Conservation (phyloP, 768 basidiomycete species). For the Austroboletus eburneus region DNA sequence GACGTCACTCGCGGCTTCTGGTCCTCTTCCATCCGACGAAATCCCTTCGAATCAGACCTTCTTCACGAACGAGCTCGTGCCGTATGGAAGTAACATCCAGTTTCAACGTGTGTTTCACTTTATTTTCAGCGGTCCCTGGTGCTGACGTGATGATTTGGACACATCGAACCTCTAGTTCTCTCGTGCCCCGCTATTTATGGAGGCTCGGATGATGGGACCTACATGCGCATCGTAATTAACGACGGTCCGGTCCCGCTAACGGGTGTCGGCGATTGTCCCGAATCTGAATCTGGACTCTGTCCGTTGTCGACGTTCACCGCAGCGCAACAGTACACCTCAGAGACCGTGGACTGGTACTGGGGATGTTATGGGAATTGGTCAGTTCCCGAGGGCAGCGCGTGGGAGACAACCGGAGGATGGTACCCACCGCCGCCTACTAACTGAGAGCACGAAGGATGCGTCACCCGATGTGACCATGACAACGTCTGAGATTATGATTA, state of each 20-base stretch:
- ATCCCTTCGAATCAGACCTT: slow-evolving; percentile 64
- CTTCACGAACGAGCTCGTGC: slow-evolving; percentile 73
- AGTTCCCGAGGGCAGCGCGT: too few relatives aligned
- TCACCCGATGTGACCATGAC: too few relatives aligned
- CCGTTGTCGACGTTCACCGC: slow-evolving; percentile 65
- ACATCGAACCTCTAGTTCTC: slow-evolving; percentile 45
- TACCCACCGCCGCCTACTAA: too few relatives aligned
- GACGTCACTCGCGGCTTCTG: slow-evolving; percentile 63
- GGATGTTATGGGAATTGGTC: too few relatives aligned
- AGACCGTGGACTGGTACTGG: slow-evolving; percentile 58
- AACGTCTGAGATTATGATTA: too few relatives aligned
- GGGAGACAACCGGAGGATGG: too few relatives aligned
- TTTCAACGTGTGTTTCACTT: slow-evolving; percentile 33
- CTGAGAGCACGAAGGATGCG: too few relatives aligned
- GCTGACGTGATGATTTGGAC: too few relatives aligned
- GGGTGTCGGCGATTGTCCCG: slow-evolving; percentile 69
- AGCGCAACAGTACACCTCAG: slow-evolving; percentile 65
- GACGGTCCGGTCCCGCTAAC: slow-evolving; percentile 83
- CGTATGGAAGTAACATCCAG: slow-evolving; percentile 85
- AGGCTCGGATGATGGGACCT: slow-evolving; percentile 32
- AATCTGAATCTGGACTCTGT: slow-evolving; percentile 61
- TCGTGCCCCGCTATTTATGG: slow-evolving; percentile 38
- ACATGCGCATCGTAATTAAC: slow-evolving; percentile 84
- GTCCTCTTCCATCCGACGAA: slow-evolving; percentile 72
- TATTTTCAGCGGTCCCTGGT: too few relatives aligned